Evolutionary conservation across 352 stramenopile genomes (phyloP).

Genomic region (Globisporangium spiculum): DNA sequence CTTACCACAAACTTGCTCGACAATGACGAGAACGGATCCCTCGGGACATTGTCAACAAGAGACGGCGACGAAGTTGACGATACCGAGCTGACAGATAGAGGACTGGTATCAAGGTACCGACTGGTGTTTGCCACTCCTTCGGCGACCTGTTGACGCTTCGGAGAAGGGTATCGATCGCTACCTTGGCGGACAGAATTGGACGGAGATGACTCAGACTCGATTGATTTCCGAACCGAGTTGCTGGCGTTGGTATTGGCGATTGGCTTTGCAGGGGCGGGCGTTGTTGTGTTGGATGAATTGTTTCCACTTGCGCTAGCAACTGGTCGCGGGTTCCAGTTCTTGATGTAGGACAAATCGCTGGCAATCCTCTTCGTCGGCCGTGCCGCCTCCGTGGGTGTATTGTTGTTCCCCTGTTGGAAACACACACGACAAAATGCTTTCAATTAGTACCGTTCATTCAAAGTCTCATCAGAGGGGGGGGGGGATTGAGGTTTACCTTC

Average conservation of each 20-base stretch:
- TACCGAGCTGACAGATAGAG: slow-evolving; percentile 42
- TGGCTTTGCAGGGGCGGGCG: background rate
- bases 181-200: slow-evolving; percentile 7
- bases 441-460: background rate
- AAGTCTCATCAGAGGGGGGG: background rate
- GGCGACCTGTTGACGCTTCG: slow-evolving; percentile 43
- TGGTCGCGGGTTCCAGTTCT: slow-evolving; percentile 37
- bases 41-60: slow-evolving; percentile 24
- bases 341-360: slow-evolving; percentile 41
- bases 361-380: slow-evolving; percentile 15
- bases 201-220: background rate
- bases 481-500: slow-evolving; percentile 11
- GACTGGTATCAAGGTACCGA: slow-evolving; percentile 31
- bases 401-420: background rate
- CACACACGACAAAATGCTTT: background rate
- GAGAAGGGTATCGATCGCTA: slow-evolving; percentile 35
- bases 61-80: slow-evolving; percentile 59
- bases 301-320: slow-evolving; percentile 7
- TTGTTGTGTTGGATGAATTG: background rate
- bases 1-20: slow-evolving; percentile 59
- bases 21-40: slow-evolving; percentile 49
- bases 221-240: slow-evolving; percentile 7
- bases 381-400: slow-evolving; percentile 8
- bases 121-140: slow-evolving; percentile 19
- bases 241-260: background rate